phyloP scores from a whole-genome alignment of 2,329 filamentous ascomycete genomes.

The Talaromyces amestolkiae region DNA sequence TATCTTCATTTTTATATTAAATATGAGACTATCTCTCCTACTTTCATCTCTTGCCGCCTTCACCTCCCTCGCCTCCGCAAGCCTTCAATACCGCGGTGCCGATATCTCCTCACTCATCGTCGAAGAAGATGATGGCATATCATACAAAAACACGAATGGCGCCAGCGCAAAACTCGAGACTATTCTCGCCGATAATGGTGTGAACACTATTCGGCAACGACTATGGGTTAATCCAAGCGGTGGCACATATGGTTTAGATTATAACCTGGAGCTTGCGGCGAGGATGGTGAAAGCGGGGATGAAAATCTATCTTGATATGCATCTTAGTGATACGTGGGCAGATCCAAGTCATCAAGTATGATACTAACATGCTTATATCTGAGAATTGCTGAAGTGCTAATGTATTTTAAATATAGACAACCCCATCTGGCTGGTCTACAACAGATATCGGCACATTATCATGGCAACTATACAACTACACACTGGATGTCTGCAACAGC shows the following conservation, averaged over 20 bases:
- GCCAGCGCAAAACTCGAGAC: constrained; percentile 57
- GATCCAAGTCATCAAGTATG: constrained; percentile 61
- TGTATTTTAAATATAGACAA: constrained; percentile 34
- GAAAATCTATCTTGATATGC: constrained; percentile 61
- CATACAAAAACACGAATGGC: constrained; percentile 59
- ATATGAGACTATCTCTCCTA: background rate
- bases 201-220: constrained; percentile 69
- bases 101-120: constrained; percentile 68
- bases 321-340: constrained; percentile 70
- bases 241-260: constrained; percentile 66
- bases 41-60: constrained; percentile 8
- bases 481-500: constrained; percentile 58
- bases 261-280: constrained; percentile 67
- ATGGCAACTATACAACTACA: constrained; percentile 68
- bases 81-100: constrained; percentile 63
- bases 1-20: too few relatives aligned
- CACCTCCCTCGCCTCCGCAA: constrained; percentile 34
- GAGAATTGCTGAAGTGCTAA: background rate
- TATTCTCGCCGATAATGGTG: constrained; percentile 60
- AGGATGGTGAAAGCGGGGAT: constrained; percentile 63
- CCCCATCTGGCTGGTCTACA: constrained; percentile 62
- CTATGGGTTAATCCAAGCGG: constrained; percentile 68
- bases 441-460: constrained; percentile 57
- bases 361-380: background rate
- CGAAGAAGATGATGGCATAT: constrained; percentile 60